These are phyloP conservation scores for Amesomyces nigricolor DNA, from an alignment of 2,329 filamentous ascomycete species.

Conservation along the genomic window DNA sequence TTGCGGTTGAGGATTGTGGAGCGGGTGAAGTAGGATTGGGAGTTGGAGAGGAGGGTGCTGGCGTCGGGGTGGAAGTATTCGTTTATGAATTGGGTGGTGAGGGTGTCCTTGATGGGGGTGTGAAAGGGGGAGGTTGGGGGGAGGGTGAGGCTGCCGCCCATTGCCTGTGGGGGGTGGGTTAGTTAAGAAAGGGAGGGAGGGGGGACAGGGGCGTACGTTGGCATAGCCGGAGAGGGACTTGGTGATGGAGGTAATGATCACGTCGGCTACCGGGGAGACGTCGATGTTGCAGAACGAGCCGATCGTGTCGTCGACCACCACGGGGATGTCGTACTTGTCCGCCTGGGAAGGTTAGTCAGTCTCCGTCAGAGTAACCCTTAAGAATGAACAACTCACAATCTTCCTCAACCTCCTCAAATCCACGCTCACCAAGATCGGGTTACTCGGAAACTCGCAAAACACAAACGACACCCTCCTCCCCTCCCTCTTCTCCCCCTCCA, in stretches of 20 bases:
- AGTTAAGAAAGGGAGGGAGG: not conserved
- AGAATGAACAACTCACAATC: slow-evolving; percentile 34
- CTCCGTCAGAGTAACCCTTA: slow-evolving; percentile 1
- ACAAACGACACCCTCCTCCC: slow-evolving; percentile 40
- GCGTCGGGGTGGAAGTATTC: slow-evolving; percentile 46
- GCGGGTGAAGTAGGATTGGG: slow-evolving; percentile 47
- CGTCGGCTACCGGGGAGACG: slow-evolving; percentile 43
- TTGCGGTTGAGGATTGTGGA: slow-evolving; percentile 51
- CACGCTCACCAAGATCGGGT: slow-evolving; percentile 40
- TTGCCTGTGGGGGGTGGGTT: slow-evolving; percentile 30
- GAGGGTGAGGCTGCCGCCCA: slow-evolving; percentile 47
- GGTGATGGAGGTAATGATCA: slow-evolving; percentile 49
- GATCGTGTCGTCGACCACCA: slow-evolving; percentile 46
- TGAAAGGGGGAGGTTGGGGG: slow-evolving; percentile 43
- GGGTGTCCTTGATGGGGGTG: slow-evolving; percentile 30
- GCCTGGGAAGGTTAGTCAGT: slow-evolving; percentile 24
- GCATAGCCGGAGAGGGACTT: slow-evolving; percentile 54
- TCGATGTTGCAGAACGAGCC: slow-evolving; percentile 47
- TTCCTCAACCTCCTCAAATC: slow-evolving; percentile 36
- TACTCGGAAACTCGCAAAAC: slow-evolving; percentile 46
- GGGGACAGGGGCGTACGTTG: slow-evolving; percentile 33
- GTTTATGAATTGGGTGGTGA: slow-evolving; percentile 35
- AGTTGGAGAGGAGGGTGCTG: slow-evolving; percentile 42
- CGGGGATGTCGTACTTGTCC: slow-evolving; percentile 40
- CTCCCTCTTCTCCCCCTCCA: slow-evolving; percentile 35